A percentile compares a stretch with the other conserved stretches of the same genome.
phyloP scores from a whole-genome alignment of 2,329 filamentous ascomycete species.

The Peltaster fructicola region DNA sequence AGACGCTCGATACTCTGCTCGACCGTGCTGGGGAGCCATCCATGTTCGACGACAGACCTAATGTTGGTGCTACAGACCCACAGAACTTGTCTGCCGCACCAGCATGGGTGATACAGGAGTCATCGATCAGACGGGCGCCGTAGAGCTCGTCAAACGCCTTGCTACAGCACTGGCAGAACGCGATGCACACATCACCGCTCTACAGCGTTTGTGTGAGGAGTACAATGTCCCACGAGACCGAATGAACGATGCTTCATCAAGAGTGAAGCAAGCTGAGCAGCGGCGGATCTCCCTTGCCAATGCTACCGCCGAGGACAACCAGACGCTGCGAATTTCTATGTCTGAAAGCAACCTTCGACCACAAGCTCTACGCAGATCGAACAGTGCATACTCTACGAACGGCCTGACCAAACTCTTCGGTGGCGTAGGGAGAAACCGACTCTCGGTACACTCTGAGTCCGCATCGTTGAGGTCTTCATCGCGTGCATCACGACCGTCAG shows the following conservation, averaged over 20 bases:
- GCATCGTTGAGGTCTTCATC: too few species aligned
- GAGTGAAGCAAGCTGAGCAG: conserved; percentile 15
- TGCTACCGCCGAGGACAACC: conserved; percentile 10
- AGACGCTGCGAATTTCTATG: conserved; percentile 1
- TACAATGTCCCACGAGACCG: conserved; percentile 14
- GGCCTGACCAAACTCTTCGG: conserved; percentile 17
- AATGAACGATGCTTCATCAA: conserved; percentile 11
- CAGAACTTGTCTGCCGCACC: conserved; percentile 13
- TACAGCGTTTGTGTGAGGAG: conserved; percentile 17
- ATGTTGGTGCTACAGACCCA: conserved; percentile 8
- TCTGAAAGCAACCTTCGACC: conserved; percentile 4
- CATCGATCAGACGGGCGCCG: conserved; percentile 15
- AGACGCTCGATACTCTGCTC: conserved; percentile 13
- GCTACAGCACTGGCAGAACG: conserved; percentile 14
- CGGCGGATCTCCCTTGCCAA: conserved; percentile 10
- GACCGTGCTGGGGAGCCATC: conserved; percentile 14
- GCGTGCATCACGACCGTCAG: too few species aligned
- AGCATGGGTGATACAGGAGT: conserved; percentile 11
- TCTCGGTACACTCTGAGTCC: too few species aligned
- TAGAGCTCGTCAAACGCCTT: conserved; percentile 13
- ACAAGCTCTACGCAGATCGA: too few species aligned
- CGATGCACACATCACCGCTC: conserved; percentile 18
- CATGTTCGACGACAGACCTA: conserved; percentile 15
- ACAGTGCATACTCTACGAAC: too few species aligned
- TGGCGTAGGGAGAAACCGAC: conserved; percentile 7